These are phyloP conservation scores for Euphorbia corollata DNA, from an alignment of 441 rosid species.

Conservation along the genomic window DNA sequence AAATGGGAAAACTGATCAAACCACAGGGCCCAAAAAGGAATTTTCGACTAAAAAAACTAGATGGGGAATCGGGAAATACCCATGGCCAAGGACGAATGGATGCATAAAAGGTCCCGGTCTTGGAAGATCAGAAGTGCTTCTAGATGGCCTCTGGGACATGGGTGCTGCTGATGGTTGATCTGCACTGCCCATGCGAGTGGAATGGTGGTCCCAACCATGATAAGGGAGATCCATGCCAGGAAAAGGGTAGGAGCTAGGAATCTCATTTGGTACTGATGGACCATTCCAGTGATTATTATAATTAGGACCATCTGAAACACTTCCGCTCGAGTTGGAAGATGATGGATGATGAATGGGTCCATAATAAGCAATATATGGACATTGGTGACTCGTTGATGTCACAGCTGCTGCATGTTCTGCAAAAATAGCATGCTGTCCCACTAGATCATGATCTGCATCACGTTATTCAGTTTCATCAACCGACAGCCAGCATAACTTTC, in stretches of 20 bases:
- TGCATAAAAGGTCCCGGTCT: slow-evolving; percentile 78
- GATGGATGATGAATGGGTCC: slow-evolving; percentile 63
- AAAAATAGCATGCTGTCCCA: slow-evolving; percentile 70
- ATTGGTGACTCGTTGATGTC: slow-evolving; percentile 67
- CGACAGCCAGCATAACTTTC: slow-evolving; percentile 6
- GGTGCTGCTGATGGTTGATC: slow-evolving; percentile 62
- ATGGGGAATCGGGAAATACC: slow-evolving; percentile 33
- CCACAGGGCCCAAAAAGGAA: no score
- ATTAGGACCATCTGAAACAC: slow-evolving; percentile 63
- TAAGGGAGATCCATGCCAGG: slow-evolving; percentile 71
- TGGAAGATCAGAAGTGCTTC: slow-evolving; percentile 52
- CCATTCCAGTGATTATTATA: slow-evolving; percentile 70
- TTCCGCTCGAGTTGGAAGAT: slow-evolving; percentile 58
- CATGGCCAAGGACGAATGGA: slow-evolving; percentile 69
- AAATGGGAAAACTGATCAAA: no score
- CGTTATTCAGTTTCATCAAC: slow-evolving; percentile 18
- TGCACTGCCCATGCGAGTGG: slow-evolving; percentile 45
- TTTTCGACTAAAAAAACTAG: no score
- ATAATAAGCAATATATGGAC: slow-evolving; percentile 82
- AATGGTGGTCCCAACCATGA: slow-evolving; percentile 80
- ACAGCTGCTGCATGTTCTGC: slow-evolving; percentile 59
- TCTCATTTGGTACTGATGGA: slow-evolving; percentile 59
- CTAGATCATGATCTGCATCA: slow-evolving; percentile 72
- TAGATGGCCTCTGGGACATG: slow-evolving; percentile 48
- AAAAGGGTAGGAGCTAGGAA: slow-evolving; percentile 63